These are phyloP conservation scores for Barbarea vulgaris DNA, from an alignment of 345 rosid genomes.

Conservation along the genomic window DNA sequence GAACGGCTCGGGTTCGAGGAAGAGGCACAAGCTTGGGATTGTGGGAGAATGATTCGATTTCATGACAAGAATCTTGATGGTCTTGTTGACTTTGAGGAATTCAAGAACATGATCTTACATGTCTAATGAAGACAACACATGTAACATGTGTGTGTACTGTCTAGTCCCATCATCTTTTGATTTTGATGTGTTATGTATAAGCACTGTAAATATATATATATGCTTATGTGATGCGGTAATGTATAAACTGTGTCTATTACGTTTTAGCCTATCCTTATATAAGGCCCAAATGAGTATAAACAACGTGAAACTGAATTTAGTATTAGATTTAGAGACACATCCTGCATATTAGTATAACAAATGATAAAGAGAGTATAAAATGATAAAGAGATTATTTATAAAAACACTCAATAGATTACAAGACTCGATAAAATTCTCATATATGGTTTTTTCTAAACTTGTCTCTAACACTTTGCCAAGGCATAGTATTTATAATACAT, in stretches of 20 bases:
- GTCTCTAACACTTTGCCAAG: no score
- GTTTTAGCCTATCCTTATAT: neutral
- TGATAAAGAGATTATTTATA: no score
- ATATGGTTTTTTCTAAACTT: no score
- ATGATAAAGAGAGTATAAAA: no score
- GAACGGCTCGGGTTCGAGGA: constrained; percentile 72
- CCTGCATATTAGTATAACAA: no score
- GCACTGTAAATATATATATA: neutral
- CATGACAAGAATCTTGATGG: constrained; percentile 77
- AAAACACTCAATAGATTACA: no score
- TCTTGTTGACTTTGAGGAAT: constrained; percentile 73
- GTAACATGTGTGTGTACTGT: constrained; percentile 11
- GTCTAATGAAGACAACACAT: constrained; percentile 15
- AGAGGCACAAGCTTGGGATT: constrained; percentile 49
- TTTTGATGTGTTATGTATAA: constrained; percentile 14
- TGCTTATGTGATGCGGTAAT: neutral
- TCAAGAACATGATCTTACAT: constrained; percentile 73
- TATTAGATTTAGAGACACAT: no score
- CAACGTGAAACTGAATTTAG: neutral
- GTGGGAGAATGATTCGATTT: constrained; percentile 61
- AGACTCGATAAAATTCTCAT: no score
- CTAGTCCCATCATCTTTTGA: constrained; percentile 8
- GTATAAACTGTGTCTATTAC: neutral
- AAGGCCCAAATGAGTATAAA: neutral
- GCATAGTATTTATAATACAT: no score